Percentiles rank a stretch among this genome's conserved stretches.
phyloP scores from a whole-genome alignment of 2,329 filamentous ascomycete species.

The Diaporthe sp. region DNA sequence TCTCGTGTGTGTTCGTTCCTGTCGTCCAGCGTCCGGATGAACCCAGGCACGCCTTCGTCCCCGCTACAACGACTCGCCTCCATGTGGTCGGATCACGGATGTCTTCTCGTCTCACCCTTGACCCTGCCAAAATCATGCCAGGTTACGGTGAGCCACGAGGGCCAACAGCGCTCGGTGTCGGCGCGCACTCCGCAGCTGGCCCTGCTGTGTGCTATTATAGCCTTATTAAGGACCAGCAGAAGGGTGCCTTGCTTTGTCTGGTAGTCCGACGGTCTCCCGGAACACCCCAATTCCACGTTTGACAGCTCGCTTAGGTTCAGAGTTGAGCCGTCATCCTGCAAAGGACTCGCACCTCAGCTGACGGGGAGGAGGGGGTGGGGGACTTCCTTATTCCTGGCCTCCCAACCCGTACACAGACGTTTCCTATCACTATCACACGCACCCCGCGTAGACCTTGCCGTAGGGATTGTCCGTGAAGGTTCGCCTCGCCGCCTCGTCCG shows the following conservation, averaged over 20 bases:
- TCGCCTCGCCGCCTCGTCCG: constrained; percentile 8
- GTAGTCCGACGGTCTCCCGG: constrained; percentile 22
- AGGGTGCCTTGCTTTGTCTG: neutral
- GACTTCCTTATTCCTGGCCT: neutral
- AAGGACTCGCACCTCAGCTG: neutral
- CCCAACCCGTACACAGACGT: neutral
- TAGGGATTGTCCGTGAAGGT: constrained; percentile 10
- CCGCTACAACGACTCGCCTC: constrained; percentile 16
- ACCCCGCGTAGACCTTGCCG: neutral
- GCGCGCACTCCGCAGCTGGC: neutral
- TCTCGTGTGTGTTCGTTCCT: neutral
- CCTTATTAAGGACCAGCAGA: constrained; percentile 28
- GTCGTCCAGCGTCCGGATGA: constrained; percentile 15
- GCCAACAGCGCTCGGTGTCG: neutral
- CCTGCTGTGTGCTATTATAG: constrained; percentile 9
- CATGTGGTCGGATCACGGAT: constrained; percentile 8
- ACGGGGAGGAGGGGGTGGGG: too few relatives aligned
- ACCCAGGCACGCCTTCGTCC: constrained; percentile 8
- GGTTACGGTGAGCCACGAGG: neutral
- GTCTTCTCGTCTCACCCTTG: neutral
- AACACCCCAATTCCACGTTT: constrained; percentile 31
- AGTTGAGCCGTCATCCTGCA: neutral
- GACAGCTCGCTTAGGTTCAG: constrained; percentile 33
- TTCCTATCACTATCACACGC: constrained; percentile 22
- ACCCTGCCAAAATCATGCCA: constrained; percentile 13